Percentiles rank a stretch among this genome's conserved stretches.
phyloP scores from a whole-genome alignment of 179 eudicot species.

The Silene noctiflora region DNA sequence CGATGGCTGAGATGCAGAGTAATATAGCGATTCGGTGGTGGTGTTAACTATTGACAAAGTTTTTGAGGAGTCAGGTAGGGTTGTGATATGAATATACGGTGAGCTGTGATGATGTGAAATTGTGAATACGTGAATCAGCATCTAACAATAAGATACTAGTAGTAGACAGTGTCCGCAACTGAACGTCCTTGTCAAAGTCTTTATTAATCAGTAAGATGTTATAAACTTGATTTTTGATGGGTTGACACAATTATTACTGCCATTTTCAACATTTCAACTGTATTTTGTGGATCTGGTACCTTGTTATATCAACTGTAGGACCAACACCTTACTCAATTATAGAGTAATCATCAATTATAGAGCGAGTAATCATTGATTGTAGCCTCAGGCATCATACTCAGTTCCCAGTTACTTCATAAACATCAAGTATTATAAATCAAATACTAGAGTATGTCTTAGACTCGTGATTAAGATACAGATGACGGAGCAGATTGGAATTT shows the following conservation, averaged over 20 bases:
- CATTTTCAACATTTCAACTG: not conserved
- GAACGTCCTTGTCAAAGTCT: not conserved
- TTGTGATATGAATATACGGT: not conserved
- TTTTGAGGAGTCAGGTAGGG: not conserved
- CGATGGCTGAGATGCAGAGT: not conserved
- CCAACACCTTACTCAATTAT: not conserved
- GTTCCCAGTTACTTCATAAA: not conserved
- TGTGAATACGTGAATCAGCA: too few relatives aligned
- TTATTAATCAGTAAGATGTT: not conserved
- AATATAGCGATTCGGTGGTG: not conserved
- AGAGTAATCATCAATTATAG: not conserved
- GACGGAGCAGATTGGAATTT: too few relatives aligned
- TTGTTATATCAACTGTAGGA: conserved; percentile 11
- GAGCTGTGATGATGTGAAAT: not conserved
- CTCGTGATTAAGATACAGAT: too few relatives aligned
- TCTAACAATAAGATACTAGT: not conserved
- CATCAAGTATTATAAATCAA: not conserved
- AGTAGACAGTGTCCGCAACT: not conserved
- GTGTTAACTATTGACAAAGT: not conserved
- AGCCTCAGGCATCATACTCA: not conserved
- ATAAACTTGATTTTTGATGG: not conserved
- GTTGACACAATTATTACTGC: not conserved
- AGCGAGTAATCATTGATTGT: too few relatives aligned
- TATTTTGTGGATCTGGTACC: not conserved
- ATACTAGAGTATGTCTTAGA: too few relatives aligned